Base-by-base conservation (phyloP, 2,329 filamentous ascomycete genomes). In the Cercospora sp. region DNA sequence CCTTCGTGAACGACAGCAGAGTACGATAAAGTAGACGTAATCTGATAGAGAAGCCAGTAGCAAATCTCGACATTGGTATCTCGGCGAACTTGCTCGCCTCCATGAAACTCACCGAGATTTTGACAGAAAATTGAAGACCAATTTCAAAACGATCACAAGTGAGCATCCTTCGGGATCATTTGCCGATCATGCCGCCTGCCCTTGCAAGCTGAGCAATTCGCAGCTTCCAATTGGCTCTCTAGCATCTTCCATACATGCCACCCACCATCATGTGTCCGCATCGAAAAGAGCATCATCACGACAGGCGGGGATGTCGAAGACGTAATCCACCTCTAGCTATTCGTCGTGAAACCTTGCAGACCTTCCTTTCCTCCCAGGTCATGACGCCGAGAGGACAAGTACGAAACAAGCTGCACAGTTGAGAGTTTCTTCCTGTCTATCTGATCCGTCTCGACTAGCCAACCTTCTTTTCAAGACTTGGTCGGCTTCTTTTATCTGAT, bases 291-390 rank as follows among this genome's bases (percentile, higher is more conserved):
- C 51, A 24, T 21, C 59, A 64, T 37, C 61, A 67, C 59, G 45
- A 60, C 65, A 64, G 60, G 49, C 24, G 66, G 61, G 60, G 53
- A 57, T 43, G 40, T 67, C 66, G 66, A 67, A 67, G 60, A 63
- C 66, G 66, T 67, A 59, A 67, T 67, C 34, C 12, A 65, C 24
- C 40, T 51, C 26, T 34, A 32, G 65, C 21, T 61, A 49, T 57
- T 28, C 30, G 10, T 49, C 21, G 12, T 32, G 53, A 40, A 57
- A 57, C 32, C 40, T 66, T 37, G 65, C 65, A 26, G 30, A 63
- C 49, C 61, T 66, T 21, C 21, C 55, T 32, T 7, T 37, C 53
- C 21, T 21, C 28, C 21, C 30, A 16, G 24, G 53, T 34, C 49
- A 60, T 59, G 26, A 65, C 55, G 37, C 53, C 9, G 43, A 58